Conservation (phyloP, 129 eudicot species). For the Chrysanthemum makinoi region DNA sequence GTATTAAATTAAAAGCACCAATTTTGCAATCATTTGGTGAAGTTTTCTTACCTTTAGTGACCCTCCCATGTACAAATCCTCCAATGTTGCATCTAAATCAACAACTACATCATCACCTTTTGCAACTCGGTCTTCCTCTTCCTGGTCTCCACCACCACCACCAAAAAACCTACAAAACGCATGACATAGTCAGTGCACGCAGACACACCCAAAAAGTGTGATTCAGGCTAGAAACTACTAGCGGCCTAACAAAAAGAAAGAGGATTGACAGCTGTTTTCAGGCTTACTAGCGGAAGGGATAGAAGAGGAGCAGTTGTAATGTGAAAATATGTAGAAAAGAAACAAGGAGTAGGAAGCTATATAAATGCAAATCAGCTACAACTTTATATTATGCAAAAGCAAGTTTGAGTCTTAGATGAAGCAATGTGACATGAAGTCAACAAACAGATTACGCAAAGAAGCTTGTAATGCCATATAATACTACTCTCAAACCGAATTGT, state of each 20-base stretch:
- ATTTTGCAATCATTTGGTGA: not conserved
- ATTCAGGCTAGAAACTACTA: constrained; percentile 3
- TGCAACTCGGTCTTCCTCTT: constrained; percentile 84
- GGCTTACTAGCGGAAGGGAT: too few relatives aligned
- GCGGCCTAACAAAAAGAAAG: not conserved
- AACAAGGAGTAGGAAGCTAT: not conserved
- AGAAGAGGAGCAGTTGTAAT: too few relatives aligned
- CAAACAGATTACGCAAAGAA: constrained; percentile 1
- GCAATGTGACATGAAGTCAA: constrained; percentile 7
- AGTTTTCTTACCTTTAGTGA: constrained; percentile 66
- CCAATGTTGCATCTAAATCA: constrained; percentile 91
- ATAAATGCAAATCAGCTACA: not conserved
- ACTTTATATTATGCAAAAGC: not conserved
- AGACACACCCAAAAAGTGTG: constrained; percentile 16
- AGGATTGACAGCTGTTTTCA: too few relatives aligned
- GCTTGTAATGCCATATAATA: not conserved
- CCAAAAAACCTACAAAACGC: constrained; percentile 75
- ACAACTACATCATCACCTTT: constrained; percentile 97
- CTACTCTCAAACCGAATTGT: not conserved
- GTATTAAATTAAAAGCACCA: not conserved
- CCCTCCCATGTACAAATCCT: constrained; percentile 99
- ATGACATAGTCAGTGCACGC: constrained; percentile 14
- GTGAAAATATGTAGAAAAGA: too few relatives aligned
- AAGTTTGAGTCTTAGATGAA: constrained; percentile 1
- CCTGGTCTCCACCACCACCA: constrained; percentile 81